phyloP scores from a whole-genome alignment of 305 asterid genomes.

The Fraxinus latifolia region DNA sequence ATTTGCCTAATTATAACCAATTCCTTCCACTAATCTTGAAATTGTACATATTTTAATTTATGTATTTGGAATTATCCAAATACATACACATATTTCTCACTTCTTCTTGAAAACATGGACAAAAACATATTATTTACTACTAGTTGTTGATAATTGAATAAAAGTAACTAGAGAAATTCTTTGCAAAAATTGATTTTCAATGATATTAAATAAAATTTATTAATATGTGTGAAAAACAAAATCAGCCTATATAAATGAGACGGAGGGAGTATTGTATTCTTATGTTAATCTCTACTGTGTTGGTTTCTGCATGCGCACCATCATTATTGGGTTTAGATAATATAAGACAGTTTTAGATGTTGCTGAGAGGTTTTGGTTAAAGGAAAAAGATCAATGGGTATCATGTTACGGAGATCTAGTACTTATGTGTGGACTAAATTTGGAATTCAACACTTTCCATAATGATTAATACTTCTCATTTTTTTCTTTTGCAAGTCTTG shows the following conservation, averaged over 20 bases:
- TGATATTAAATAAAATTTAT: too few species aligned
- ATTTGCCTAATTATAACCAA: background rate
- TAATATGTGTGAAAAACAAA: too few species aligned
- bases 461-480: background rate
- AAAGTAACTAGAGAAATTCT: background rate
- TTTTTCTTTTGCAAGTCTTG: background rate
- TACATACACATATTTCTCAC: background rate
- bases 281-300: background rate
- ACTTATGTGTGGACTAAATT: background rate
- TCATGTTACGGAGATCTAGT: background rate
- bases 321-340: background rate
- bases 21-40: background rate
- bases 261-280: background rate
- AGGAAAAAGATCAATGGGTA: background rate
- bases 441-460: background rate
- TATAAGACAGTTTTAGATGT: background rate
- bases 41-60: background rate
- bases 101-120: background rate
- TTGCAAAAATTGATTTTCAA: too few species aligned
- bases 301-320: background rate
- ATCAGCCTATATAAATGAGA: background rate
- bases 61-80: background rate
- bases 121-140: background rate
- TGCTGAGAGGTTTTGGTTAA: background rate
- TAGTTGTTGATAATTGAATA: background rate